Evolutionary conservation across 257 asterid species (phyloP).

Genomic region (Solanum arcanum): DNA sequence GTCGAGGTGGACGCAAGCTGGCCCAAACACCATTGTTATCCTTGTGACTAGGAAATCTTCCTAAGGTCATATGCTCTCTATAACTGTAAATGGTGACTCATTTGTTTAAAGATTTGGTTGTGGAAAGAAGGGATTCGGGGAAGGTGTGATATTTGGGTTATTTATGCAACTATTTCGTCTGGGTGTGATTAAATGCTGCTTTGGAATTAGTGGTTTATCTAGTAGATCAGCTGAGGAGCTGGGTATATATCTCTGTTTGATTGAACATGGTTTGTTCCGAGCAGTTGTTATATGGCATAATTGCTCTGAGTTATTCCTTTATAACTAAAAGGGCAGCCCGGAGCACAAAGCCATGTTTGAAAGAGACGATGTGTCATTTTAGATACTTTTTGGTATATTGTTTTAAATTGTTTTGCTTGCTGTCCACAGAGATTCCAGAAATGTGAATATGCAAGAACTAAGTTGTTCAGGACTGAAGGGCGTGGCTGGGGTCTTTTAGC

Average conservation of each 20-base stretch:
- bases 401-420: background rate
- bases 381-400: conserved; percentile 4
- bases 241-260: background rate
- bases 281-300: background rate
- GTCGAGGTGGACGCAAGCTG: background rate
- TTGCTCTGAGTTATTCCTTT: background rate
- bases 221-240: background rate
- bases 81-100: background rate
- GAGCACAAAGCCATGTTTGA: background rate
- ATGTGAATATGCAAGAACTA: conserved; percentile 59
- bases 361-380: background rate
- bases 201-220: background rate
- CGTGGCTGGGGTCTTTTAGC: conserved; percentile 93
- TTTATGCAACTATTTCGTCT: background rate
- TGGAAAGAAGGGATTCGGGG: background rate
- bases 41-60: too few species aligned
- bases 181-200: background rate
- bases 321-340: background rate
- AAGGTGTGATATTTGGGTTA: background rate
- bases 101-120: background rate
- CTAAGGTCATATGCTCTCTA: background rate
- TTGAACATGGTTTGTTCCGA: background rate
- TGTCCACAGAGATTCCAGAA: conserved; percentile 17
- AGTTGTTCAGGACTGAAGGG: conserved; percentile 74
- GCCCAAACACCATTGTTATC: background rate